Evolutionary conservation across 179 eudicot genomes (phyloP).

Genomic region (Silene noctiflora): DNA sequence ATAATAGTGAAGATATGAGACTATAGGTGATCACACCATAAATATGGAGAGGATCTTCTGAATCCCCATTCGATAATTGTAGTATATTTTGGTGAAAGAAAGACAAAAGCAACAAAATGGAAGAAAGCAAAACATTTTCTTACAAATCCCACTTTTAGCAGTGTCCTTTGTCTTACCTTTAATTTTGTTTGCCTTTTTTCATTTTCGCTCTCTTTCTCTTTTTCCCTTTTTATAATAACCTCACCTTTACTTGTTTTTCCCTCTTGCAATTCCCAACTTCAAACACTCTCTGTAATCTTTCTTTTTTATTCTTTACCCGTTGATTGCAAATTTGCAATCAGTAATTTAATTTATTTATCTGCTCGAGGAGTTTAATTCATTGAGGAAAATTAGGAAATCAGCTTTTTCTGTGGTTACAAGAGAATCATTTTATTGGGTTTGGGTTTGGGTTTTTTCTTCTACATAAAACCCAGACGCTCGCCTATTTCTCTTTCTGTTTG

Average conservation of each 20-base stretch:
- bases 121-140: neutral
- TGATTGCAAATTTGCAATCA: neutral
- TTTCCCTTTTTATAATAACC: constrained; percentile 20
- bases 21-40: constrained; percentile 11
- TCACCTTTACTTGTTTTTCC: constrained; percentile 2
- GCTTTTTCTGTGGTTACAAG: constrained; percentile 13
- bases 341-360: neutral
- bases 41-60: constrained; percentile 23
- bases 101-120: constrained; percentile 13
- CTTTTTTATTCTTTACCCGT: neutral
- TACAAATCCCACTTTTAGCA: constrained; percentile 20
- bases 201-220: neutral
- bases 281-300: neutral
- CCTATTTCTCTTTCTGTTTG: neutral
- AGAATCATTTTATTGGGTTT: neutral
- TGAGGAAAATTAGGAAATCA: neutral
- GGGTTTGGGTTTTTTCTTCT: too few relatives aligned
- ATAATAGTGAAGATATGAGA: neutral
- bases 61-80: constrained; percentile 23
- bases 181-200: neutral
- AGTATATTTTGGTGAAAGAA: constrained; percentile 26
- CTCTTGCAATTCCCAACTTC: neutral
- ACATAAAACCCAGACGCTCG: neutral
- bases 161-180: neutral
- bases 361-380: neutral